Conservation (phyloP, 1,284 basidiomycete genomes). For the Sanghuangporus baumii region DNA sequence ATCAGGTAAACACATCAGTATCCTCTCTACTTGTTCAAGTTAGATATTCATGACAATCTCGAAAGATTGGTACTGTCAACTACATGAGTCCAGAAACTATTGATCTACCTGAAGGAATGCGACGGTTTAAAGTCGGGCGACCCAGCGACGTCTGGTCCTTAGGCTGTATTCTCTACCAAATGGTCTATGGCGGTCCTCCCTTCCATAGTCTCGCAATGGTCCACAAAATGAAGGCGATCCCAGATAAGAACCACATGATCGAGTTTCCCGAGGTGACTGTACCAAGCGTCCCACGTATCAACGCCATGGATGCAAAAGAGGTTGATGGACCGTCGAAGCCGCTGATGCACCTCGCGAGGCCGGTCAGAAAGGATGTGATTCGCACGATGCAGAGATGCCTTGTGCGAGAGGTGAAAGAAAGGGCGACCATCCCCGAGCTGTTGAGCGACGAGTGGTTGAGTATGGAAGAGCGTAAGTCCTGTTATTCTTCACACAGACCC, state of each 20-base stretch:
- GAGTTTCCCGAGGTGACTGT: constrained; percentile 66
- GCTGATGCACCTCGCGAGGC: constrained; percentile 56
- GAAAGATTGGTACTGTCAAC: constrained; percentile 86
- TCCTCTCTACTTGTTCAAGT: background rate
- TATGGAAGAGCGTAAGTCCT: constrained; percentile 31
- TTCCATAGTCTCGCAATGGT: constrained; percentile 83
- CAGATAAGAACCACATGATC: constrained; percentile 66
- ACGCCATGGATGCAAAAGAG: constrained; percentile 23
- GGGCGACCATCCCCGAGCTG: constrained; percentile 77
- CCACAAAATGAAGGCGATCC: constrained; percentile 87
- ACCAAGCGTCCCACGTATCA: constrained; percentile 39
- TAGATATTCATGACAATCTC: background rate
- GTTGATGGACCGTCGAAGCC: constrained; percentile 43
- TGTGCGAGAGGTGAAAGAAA: constrained; percentile 64
- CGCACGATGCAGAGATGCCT: constrained; percentile 73
- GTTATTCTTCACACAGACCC: background rate
- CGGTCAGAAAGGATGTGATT: constrained; percentile 66
- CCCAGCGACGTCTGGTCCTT: constrained; percentile 96
- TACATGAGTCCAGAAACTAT: constrained; percentile 97
- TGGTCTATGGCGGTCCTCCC: constrained; percentile 93
- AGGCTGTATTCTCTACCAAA: constrained; percentile 96
- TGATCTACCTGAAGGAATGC: constrained; percentile 72
- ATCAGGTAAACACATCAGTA: constrained; percentile 55
- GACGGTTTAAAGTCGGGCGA: constrained; percentile 76
- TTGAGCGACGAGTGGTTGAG: constrained; percentile 62